Percentiles rank a stretch among this genome's conserved stretches.
phyloP scores from a whole-genome alignment of 2,329 filamentous ascomycete species.

The Huntiella bhutanensis region DNA sequence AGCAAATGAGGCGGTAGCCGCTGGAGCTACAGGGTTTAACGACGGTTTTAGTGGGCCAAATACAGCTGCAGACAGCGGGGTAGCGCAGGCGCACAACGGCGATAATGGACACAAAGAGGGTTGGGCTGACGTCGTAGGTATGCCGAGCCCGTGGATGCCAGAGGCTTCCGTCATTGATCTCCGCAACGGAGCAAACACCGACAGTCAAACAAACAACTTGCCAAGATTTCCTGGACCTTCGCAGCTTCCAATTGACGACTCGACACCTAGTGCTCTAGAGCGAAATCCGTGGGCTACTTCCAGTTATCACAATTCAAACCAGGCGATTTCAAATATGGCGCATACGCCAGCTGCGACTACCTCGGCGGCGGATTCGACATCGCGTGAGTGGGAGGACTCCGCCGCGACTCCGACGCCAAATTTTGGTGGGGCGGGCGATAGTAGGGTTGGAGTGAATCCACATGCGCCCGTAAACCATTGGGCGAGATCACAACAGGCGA shows the following conservation, averaged over 20 bases:
- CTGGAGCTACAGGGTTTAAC: no score
- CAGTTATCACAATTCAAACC: not conserved
- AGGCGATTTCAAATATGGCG: no score
- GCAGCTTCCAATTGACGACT: constrained; percentile 7
- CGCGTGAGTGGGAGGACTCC: not conserved
- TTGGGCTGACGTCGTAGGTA: no score
- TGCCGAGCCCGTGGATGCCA: constrained; percentile 10
- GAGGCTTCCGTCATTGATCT: not conserved
- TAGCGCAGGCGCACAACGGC: not conserved
- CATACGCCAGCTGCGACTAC: not conserved
- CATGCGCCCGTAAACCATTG: no score
- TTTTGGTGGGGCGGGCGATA: not conserved
- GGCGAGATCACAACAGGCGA: no score
- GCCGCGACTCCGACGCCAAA: not conserved
- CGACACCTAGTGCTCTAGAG: constrained; percentile 5
- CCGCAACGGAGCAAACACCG: no score
- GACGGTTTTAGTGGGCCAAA: not conserved
- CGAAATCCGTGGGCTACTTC: constrained; percentile 10
- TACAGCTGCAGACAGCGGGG: not conserved
- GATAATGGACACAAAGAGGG: not conserved
- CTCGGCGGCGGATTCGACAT: not conserved
- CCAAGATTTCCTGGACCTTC: constrained; percentile 9
- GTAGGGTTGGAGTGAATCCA: no score
- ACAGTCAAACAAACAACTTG: not conserved
- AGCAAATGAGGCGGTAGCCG: no score